phyloP scores from a whole-genome alignment of 768 basidiomycete species.

The Leccinellum rugosiceps region DNA sequence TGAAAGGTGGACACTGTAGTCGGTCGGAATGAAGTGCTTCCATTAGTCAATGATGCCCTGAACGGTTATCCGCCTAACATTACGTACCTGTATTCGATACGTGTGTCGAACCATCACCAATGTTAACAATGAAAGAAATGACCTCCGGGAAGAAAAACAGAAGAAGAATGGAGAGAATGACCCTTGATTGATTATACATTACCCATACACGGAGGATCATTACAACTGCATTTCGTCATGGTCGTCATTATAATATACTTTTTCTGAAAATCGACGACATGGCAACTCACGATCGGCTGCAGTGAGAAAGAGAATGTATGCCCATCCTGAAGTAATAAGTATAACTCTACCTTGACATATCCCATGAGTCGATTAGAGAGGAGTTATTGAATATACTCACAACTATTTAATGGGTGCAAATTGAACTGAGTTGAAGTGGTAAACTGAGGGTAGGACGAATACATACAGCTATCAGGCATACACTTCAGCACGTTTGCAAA shows the following conservation, averaged over 20 bases:
- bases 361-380: not conserved
- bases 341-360: constrained; percentile 1
- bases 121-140: not conserved
- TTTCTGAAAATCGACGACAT: not conserved
- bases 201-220: constrained; percentile 4
- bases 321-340: not conserved
- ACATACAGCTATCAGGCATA: constrained; percentile 3
- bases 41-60: not conserved
- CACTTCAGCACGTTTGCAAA: not conserved
- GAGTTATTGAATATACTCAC: not conserved
- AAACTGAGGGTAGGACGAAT: not conserved
- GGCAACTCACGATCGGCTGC: constrained; percentile 6
- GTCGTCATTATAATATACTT: not conserved
- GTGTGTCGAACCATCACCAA: not conserved
- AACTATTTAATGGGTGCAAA: not conserved
- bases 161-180: not conserved
- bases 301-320: not conserved
- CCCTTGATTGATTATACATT: not conserved
- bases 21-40: not conserved
- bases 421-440: too few relatives aligned
- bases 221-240: not conserved
- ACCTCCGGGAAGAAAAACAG: not conserved
- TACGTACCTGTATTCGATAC: not conserved
- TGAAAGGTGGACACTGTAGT: not conserved
- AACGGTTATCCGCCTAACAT: not conserved